These are phyloP conservation scores for Phellinidium pouzarii DNA, from an alignment of 1,284 basidiomycete genomes.

Conservation along the genomic window DNA sequence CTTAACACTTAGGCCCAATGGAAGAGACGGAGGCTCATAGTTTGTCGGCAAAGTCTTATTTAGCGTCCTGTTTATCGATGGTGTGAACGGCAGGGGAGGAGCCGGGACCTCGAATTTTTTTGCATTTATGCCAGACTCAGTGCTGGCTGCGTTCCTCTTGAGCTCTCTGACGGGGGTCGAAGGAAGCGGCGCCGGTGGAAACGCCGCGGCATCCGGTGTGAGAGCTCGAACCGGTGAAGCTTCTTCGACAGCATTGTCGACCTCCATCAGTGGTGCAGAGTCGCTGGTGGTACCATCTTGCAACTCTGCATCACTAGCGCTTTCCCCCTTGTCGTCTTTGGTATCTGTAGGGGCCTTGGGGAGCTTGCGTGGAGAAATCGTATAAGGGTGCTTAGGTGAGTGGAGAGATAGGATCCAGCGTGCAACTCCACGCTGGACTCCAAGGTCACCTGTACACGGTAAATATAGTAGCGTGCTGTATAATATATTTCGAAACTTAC, in stretches of 20 bases:
- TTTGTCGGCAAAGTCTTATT: constrained; percentile 24
- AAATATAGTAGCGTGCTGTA: neutral
- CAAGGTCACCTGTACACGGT: constrained; percentile 57
- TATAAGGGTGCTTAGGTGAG: constrained; percentile 41
- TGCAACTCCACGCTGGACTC: constrained; percentile 72
- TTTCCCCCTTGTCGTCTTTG: constrained; percentile 26
- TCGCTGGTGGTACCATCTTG: constrained; percentile 9
- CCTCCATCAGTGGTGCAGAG: neutral
- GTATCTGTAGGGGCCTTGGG: constrained; percentile 29
- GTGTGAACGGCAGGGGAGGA: constrained; percentile 58
- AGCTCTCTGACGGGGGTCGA: constrained; percentile 19
- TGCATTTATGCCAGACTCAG: constrained; percentile 18
- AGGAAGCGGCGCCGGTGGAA: constrained; percentile 23
- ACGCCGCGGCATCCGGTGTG: constrained; percentile 20
- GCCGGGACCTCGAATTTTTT: constrained; percentile 27
- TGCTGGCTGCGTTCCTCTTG: constrained; percentile 8
- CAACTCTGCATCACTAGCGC: constrained; percentile 11
- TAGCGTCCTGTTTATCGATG: constrained; percentile 53
- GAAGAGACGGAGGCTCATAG: constrained; percentile 41
- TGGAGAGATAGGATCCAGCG: constrained; percentile 71
- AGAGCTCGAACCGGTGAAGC: constrained; percentile 4
- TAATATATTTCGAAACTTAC: constrained; percentile 30
- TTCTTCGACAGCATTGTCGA: constrained; percentile 6
- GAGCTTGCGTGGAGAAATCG: constrained; percentile 51
- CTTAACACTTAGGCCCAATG: constrained; percentile 54